phyloP scores from a whole-genome alignment of 208 protist genomes.

The Vickermania ingenoplastis region DNA sequence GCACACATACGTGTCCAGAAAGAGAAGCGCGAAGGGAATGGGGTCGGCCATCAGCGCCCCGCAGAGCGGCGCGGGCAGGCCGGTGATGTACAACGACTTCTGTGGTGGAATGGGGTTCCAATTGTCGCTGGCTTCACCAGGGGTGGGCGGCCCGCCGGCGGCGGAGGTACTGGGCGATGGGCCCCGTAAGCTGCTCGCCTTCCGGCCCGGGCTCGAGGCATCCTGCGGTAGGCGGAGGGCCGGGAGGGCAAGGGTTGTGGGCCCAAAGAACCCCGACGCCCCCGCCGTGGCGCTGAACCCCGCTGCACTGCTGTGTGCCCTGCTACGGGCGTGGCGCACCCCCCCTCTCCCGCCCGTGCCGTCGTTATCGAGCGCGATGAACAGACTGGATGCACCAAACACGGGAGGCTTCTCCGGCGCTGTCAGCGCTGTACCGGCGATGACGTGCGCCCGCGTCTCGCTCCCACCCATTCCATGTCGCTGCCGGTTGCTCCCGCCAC shows the following conservation, averaged over 20 bases:
- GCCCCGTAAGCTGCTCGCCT: background rate
- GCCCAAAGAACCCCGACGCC: background rate
- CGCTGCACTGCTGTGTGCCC: too few relatives aligned
- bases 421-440: background rate
- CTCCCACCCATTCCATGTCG: too few relatives aligned
- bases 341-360: too few relatives aligned
- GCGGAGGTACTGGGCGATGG: too few relatives aligned
- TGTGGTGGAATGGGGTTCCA: background rate
- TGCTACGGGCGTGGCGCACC: background rate
- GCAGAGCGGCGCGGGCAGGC: background rate
- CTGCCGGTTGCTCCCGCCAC: background rate
- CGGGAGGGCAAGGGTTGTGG: background rate
- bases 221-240: background rate
- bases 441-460: background rate
- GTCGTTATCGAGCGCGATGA: background rate
- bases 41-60: background rate
- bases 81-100: background rate
- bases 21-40: conserved; percentile 1
- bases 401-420: background rate
- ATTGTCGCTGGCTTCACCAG: background rate
- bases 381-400: background rate
- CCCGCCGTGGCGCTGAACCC: background rate
- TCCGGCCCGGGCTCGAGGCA: background rate
- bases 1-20: background rate
- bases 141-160: background rate